Evolutionary conservation across 2,329 filamentous ascomycete genomes (phyloP), one percentile per base, ranked within the genome.

Genomic region (Arthroderma sp.): DNA sequence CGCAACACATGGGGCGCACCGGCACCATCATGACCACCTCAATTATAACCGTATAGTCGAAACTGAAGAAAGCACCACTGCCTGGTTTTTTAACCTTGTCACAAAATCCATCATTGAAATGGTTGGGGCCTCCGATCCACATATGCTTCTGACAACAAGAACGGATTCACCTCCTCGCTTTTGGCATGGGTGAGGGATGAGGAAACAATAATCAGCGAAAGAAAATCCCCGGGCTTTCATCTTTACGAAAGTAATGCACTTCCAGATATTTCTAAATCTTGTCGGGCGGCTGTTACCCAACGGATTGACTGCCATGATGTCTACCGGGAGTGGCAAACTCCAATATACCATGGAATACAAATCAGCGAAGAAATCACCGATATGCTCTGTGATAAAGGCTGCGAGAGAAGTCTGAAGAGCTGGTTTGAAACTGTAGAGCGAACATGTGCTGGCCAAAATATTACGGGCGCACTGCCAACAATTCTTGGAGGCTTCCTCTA

Each of bases 1-100:
- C 15, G 15, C 15, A 22, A 22, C 15, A 22, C 15, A 22, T 22
- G 15, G 15, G 15, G 15, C 15, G 15, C 15, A 22, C 15, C 15
- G 15, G 15, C 15, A 22, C 15, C 15, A 22, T 22, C 15, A 22
- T 22, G 15, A 22, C 15, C 15, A 22, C 2, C 15, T 22, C 15
- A 22, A 22, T 22, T 36, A 45, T 10, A 27, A 45, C 9, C 37
- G 36, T 5, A 7, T 3, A 9, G 29, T 45, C 6, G 29, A 40
- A 15, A 2, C 40, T 8, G 30, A 45, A 22, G 7, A 36, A 33
- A 40, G 29, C 29, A n/a, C 11, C 3, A 22, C 47, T 29, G 32
- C 50, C 5, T 49, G 38, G n/a, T 28, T 52, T 1, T 50, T 45
- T 42, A 46, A 46, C n/a, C 45, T 52, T 29, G 42, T 43, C 1